A percentile compares a stretch with the other conserved stretches of the same genome.
Evolutionary conservation across 495 filamentous ascomycete species (phyloP).

Genomic region (Penicillium lagena): DNA sequence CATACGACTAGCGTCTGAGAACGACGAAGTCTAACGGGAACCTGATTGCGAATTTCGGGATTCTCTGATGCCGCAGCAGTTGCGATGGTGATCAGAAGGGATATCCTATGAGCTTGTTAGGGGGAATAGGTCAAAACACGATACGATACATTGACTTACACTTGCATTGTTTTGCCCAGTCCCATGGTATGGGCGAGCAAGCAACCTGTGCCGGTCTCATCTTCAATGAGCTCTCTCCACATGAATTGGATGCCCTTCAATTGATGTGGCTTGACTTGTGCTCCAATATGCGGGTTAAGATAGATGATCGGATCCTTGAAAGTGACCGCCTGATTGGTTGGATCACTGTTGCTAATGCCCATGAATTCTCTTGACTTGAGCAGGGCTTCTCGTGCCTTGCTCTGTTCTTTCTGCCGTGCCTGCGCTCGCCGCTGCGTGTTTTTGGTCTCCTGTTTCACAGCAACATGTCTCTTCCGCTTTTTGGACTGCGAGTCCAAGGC

Average conservation of each 20-base stretch:
- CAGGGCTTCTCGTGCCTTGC: constrained; percentile 17
- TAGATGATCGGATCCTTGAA: constrained; percentile 57
- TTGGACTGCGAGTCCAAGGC: constrained; percentile 10
- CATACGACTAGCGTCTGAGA: constrained; percentile 69
- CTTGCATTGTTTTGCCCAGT: constrained; percentile 88
- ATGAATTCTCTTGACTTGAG: constrained; percentile 22
- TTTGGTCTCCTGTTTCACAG: constrained; percentile 39
- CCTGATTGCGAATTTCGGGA: constrained; percentile 49
- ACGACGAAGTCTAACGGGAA: constrained; percentile 55
- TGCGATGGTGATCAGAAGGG: constrained; percentile 68
- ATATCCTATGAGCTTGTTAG: constrained; percentile 41
- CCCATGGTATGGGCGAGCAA: constrained; percentile 92
- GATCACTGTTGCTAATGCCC: constrained; percentile 33
- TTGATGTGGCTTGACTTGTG: constrained; percentile 53
- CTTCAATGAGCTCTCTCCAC: constrained; percentile 74
- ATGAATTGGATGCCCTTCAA: constrained; percentile 74
- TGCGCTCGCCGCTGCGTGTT: constrained; percentile 35
- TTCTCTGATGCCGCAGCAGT: constrained; percentile 56
- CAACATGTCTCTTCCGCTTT: constrained; percentile 39
- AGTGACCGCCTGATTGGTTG: constrained; percentile 56
- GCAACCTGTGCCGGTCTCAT: constrained; percentile 59
- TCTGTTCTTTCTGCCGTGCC: constrained; percentile 42
- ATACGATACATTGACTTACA: constrained; percentile 36
- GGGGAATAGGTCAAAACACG: no score
- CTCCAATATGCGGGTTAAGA: constrained; percentile 41